Conservation (phyloP, 2,329 filamentous ascomycete species). For the Penicillium frequentans region DNA sequence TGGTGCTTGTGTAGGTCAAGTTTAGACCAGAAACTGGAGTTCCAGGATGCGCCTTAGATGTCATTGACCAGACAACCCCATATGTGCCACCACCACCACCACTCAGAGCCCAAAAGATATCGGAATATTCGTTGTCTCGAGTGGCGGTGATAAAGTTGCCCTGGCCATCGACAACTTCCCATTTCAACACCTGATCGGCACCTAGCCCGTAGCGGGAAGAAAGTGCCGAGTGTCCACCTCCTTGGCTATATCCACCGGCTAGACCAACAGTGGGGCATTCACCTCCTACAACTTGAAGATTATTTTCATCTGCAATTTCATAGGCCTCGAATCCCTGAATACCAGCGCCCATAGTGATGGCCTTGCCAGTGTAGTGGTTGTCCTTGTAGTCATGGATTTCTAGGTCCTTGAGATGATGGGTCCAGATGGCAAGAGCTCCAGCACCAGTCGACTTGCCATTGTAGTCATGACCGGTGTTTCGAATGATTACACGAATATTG, state of each 20-base stretch:
- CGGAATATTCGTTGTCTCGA: constrained; percentile 15
- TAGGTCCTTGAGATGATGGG: constrained; percentile 33
- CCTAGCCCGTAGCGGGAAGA: constrained; percentile 57
- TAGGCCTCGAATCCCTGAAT: constrained; percentile 54
- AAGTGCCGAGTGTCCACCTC: constrained; percentile 60
- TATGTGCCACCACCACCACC: constrained; percentile 53
- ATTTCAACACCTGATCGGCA: constrained; percentile 60
- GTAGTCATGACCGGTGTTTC: constrained; percentile 44
- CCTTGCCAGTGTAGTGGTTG: constrained; percentile 50
- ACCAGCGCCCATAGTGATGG: constrained; percentile 57
- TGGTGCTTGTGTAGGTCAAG: constrained; percentile 41
- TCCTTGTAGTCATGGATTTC: constrained; percentile 35
- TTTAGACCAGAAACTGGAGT: constrained; percentile 45
- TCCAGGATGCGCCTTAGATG: constrained; percentile 52
- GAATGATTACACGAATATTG: constrained; percentile 52
- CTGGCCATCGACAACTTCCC: constrained; percentile 55
- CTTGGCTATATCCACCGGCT: constrained; percentile 61
- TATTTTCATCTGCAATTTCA: constrained; percentile 43
- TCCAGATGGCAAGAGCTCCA: constrained; percentile 44
- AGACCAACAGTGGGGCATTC: constrained; percentile 57
- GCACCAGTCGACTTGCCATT: constrained; percentile 52
- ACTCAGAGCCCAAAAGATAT: constrained; percentile 23
- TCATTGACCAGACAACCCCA: constrained; percentile 58
- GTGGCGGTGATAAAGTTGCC: constrained; percentile 18
- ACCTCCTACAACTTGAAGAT: constrained; percentile 57